Conservation (phyloP, 148 eudicot species). For the Vaccinium vitisidaea region DNA sequence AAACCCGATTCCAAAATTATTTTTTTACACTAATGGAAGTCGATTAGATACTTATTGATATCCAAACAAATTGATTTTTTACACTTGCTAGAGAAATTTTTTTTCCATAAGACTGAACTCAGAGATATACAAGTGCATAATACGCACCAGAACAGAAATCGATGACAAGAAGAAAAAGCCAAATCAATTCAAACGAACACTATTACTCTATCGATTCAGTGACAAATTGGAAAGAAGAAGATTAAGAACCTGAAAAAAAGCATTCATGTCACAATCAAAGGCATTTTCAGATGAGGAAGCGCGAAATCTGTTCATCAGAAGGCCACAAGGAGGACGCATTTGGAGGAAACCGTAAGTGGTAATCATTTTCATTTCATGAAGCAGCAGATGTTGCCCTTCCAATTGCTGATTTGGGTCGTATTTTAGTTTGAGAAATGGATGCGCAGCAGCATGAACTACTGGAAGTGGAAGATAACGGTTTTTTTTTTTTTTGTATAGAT, state of each 20-base stretch:
- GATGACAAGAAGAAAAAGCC: not conserved
- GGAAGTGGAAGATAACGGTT: too few species aligned
- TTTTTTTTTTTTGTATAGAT: too few species aligned
- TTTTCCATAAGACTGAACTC: not conserved
- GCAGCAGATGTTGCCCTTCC: conserved; percentile 2
- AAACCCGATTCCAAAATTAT: too few species aligned
- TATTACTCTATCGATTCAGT: not conserved
- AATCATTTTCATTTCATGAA: conserved; percentile 12
- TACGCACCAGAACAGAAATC: not conserved
- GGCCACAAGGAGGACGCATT: not conserved
- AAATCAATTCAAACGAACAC: not conserved
- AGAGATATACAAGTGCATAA: not conserved
- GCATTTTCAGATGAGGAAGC: not conserved
- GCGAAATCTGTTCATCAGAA: not conserved
- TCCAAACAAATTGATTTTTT: too few species aligned
- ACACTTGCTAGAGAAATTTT: not conserved
- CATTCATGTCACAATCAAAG: conserved; percentile 22
- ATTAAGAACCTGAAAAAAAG: conserved; percentile 25
- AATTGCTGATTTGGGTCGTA: not conserved
- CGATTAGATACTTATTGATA: too few species aligned
- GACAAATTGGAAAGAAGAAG: not conserved
- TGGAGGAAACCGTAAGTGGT: not conserved
- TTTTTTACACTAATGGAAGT: too few species aligned
- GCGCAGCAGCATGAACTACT: not conserved
- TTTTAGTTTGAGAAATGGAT: not conserved